Evolutionary conservation across 2,329 filamentous ascomycete genomes (phyloP).

Genomic region (Claviceps maximensis): DNA sequence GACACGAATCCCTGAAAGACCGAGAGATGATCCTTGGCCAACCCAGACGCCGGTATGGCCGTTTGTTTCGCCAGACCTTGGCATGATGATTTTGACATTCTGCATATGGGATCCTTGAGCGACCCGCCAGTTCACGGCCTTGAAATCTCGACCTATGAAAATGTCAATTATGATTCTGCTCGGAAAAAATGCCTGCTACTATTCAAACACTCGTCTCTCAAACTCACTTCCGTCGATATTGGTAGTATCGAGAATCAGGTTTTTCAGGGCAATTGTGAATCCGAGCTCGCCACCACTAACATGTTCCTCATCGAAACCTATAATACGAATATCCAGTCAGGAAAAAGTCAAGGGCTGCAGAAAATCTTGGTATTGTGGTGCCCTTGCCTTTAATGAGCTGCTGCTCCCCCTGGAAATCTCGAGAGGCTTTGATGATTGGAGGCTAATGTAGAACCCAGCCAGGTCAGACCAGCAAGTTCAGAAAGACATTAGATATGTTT

Average conservation of each 20-base stretch:
- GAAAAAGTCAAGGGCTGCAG: not conserved
- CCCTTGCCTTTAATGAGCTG: constrained; percentile 20
- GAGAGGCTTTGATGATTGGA: constrained; percentile 27
- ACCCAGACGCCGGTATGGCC: constrained; percentile 29
- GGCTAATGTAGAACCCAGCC: constrained; percentile 14
- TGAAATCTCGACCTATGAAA: constrained; percentile 17
- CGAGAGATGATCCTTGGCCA: constrained; percentile 27
- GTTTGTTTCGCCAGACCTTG: constrained; percentile 18
- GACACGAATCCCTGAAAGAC: constrained; percentile 26
- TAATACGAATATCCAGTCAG: not conserved
- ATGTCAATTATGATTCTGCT: not conserved
- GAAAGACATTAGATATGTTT: not conserved
- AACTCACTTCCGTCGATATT: constrained; percentile 18
- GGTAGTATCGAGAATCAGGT: constrained; percentile 29
- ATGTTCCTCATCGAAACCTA: constrained; percentile 18
- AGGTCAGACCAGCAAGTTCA: not conserved
- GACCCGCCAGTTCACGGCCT: constrained; percentile 31
- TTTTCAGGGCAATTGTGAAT: constrained; percentile 29
- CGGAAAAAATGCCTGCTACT: not conserved
- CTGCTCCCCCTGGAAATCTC: constrained; percentile 18
- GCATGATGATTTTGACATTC: constrained; percentile 30
- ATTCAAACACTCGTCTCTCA: not conserved
- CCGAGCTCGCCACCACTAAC: constrained; percentile 24
- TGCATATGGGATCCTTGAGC: constrained; percentile 28
- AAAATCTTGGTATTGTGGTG: not conserved